Conservation (phyloP, 2,329 filamentous ascomycete genomes). For the Fusarium sp. region DNA sequence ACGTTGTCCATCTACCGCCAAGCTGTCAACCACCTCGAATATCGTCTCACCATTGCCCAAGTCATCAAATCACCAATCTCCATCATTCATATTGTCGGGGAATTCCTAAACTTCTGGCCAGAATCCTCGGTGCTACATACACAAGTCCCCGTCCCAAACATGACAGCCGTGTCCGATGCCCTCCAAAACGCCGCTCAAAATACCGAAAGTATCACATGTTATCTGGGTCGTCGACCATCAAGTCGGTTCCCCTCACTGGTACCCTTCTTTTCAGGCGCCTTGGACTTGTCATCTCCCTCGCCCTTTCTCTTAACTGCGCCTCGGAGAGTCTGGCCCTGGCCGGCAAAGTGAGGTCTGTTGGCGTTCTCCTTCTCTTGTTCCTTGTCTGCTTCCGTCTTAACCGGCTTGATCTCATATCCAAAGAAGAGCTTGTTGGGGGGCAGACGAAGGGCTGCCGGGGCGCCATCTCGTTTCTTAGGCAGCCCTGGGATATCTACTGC, state of each 20-base stretch:
- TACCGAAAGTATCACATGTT: constrained; percentile 12
- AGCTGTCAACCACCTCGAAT: neutral
- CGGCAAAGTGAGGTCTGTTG: constrained; percentile 77
- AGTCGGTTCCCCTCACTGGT: constrained; percentile 54
- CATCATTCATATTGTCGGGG: neutral
- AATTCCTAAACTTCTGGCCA: neutral
- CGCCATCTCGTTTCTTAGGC: constrained; percentile 67
- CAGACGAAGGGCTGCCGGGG: constrained; percentile 84
- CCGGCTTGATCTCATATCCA: constrained; percentile 89
- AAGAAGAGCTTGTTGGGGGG: constrained; percentile 94
- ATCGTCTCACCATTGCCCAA: neutral
- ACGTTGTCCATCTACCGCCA: neutral
- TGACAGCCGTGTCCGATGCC: constrained; percentile 11
- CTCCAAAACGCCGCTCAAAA: constrained; percentile 40
- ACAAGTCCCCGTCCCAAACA: neutral
- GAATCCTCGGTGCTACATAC: neutral
- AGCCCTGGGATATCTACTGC: constrained; percentile 40
- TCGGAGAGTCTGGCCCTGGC: constrained; percentile 81
- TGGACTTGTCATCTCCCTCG: constrained; percentile 57
- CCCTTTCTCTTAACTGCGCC: constrained; percentile 75
- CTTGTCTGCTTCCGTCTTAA: constrained; percentile 79
- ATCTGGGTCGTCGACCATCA: constrained; percentile 52
- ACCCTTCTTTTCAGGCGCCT: constrained; percentile 57
- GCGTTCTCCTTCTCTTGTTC: constrained; percentile 70
- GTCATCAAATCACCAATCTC: neutral